phyloP scores from a whole-genome alignment of 2,329 filamentous ascomycete species.

The Penicillium sp. region DNA sequence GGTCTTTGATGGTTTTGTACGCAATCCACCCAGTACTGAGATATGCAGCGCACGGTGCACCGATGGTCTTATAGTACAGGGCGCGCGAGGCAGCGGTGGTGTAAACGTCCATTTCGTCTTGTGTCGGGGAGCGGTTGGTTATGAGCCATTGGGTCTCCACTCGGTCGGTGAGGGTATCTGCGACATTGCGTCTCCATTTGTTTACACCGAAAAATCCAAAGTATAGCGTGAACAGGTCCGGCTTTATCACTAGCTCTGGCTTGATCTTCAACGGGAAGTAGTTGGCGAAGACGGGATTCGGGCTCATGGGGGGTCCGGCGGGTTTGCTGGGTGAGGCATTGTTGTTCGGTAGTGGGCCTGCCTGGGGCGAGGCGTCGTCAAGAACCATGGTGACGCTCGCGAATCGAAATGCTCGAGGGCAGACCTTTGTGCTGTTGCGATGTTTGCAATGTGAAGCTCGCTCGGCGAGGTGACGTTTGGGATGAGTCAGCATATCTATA shows the following conservation, averaged over 20 bases:
- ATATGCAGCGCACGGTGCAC: constrained; percentile 17
- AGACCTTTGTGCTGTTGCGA: not conserved
- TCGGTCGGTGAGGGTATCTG: constrained; percentile 7
- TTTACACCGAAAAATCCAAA: constrained; percentile 25
- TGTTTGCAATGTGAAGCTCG: not conserved
- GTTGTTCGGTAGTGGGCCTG: not conserved
- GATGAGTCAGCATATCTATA: constrained; percentile 9
- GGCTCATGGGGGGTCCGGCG: not conserved
- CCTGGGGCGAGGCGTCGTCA: constrained; percentile 23
- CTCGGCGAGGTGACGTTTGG: constrained; percentile 10
- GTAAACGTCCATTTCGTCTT: constrained; percentile 35
- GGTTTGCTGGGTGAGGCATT: constrained; percentile 4
- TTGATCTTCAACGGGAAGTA: constrained; percentile 20
- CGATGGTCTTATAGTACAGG: constrained; percentile 23
- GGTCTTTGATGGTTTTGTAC: not conserved
- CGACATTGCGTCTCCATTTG: constrained; percentile 17
- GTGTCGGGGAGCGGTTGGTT: constrained; percentile 27
- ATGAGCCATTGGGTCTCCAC: constrained; percentile 22
- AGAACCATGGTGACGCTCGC: constrained; percentile 8
- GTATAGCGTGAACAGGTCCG: constrained; percentile 26
- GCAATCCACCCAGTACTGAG: constrained; percentile 1
- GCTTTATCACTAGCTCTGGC: constrained; percentile 23
- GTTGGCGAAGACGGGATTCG: constrained; percentile 13
- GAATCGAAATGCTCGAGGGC: not conserved
- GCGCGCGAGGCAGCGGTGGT: constrained; percentile 18